These are phyloP conservation scores for Hypoxylon lenormandii DNA, from an alignment of 495 filamentous ascomycete genomes.

Conservation along the genomic window DNA sequence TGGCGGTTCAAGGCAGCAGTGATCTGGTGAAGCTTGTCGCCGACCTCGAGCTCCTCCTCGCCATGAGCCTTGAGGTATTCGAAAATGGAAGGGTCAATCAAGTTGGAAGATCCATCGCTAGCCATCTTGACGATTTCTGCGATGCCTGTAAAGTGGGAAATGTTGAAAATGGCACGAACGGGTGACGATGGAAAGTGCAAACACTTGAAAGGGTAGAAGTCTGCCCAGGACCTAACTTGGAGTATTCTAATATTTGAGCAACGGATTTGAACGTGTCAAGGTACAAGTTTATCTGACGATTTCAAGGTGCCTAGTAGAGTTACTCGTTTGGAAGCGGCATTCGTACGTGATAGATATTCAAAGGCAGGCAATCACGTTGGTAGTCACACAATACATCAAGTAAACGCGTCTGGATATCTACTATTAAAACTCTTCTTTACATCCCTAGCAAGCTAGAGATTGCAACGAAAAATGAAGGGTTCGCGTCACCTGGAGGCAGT, in stretches of 20 bases:
- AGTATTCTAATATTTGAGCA: no score
- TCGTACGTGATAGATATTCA: no score
- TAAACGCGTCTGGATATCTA: no score
- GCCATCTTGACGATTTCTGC: conserved; percentile 42
- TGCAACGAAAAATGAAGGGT: conserved; percentile 66
- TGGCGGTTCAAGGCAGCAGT: conserved; percentile 76
- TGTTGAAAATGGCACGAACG: conserved; percentile 10
- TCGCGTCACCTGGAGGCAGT: conserved; percentile 89
- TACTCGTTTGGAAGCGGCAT: no score
- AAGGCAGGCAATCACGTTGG: no score
- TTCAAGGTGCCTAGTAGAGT: no score
- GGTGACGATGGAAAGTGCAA: no score
- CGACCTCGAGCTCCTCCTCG: conserved; percentile 83
- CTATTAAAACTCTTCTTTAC: conserved; percentile 70
- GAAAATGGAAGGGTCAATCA: conserved; percentile 86
- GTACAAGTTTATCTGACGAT: no score
- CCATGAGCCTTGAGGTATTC: conserved; percentile 87
- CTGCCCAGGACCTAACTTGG: no score
- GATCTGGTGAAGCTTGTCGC: conserved; percentile 85
- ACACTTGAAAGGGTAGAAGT: no score
- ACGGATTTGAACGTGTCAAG: no score
- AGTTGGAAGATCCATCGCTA: conserved; percentile 44
- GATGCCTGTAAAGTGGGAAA: conserved; percentile 2
- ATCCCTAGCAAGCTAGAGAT: conserved; percentile 64
- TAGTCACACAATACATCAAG: no score